Conservation (phyloP, 495 filamentous ascomycete genomes). For the Parathielavia appendiculata region DNA sequence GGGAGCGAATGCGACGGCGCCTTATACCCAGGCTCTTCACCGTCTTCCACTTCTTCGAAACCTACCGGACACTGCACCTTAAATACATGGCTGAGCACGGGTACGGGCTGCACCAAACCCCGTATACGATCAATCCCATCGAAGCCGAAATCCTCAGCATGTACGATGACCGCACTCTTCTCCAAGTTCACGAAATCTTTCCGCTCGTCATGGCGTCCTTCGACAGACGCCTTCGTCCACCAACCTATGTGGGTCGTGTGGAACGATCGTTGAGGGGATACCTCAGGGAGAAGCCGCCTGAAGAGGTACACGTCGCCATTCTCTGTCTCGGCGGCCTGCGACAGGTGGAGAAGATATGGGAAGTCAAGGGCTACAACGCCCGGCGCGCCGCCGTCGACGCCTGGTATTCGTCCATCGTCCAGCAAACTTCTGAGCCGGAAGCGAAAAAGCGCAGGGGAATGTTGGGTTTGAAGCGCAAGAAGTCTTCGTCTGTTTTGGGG, state of each 20-base stretch:
- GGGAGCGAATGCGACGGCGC: slow-evolving; percentile 52
- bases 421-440: slow-evolving; percentile 32
- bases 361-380: slow-evolving; percentile 54
- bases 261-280: slow-evolving; percentile 55
- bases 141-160: slow-evolving; percentile 50
- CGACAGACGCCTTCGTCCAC: slow-evolving; percentile 49
- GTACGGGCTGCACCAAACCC: slow-evolving; percentile 34
- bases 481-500: slow-evolving; percentile 33
- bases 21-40: slow-evolving; percentile 52
- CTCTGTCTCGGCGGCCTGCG: slow-evolving; percentile 51
- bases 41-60: slow-evolving; percentile 56
- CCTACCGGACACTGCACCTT: slow-evolving; percentile 50
- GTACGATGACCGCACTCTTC: slow-evolving; percentile 52
- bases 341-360: slow-evolving; percentile 53
- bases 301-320: slow-evolving; percentile 52
- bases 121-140: slow-evolving; percentile 49
- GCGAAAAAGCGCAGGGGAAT: slow-evolving; percentile 45
- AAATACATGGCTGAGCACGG: slow-evolving; percentile 45
- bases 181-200: slow-evolving; percentile 52
- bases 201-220: slow-evolving; percentile 53
- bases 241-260: slow-evolving; percentile 51
- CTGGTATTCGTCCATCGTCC: slow-evolving; percentile 48
- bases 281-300: slow-evolving; percentile 48
- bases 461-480: slow-evolving; percentile 47
- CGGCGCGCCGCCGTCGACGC: slow-evolving; percentile 48